Base-by-base conservation (phyloP, 1,284 basidiomycete species). In the Irpex rosettiformis region DNA sequence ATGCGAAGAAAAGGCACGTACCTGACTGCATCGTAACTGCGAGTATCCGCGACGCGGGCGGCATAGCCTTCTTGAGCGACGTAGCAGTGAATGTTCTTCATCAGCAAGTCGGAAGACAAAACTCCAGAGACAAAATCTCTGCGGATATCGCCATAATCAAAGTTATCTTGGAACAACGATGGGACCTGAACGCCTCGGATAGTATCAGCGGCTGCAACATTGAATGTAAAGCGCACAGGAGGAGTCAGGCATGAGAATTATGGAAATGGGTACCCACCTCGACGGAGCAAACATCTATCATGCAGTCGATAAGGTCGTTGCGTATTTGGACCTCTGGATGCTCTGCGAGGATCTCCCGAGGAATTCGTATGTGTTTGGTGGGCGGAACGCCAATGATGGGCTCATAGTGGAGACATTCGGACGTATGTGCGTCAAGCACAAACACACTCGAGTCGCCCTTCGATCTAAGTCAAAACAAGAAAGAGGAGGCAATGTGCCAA, bases 91-190 rank as follows among this genome's bases (percentile, higher is more conserved):
- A 99, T 96, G 65, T 89, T 96, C 76, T 98, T 96, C 79, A 94
- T 95, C 48, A 99, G 81, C 49, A 99, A 74, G 73, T 99, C 97
- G 11, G 93, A 96, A 0, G 94, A 97, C 59, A 99, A 80, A 48
- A 99, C 86, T n/a, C 96, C 96, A 67, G 94, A 92, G 24, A 99
- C 91, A 69, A 99, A 98, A 74, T 99, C 94, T 64, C 86, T 80
- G 58, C 95, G 85, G 62, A 98, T 82, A 72, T 95, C 91, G 52
- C 90, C 88, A 70, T 97, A 99, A 75, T 99, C 97, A 71, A 99
- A 99, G 75, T 99, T 99, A 74, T 99, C 97, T 67, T 97, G 96
- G 76, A 98, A 99, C 3, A 98, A 75, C 0, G 96, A 96, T 0
- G 95, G 95, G 21, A 98, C 90, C 92, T 94, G 66, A n/a, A 56